Evolutionary conservation across 2,329 filamentous ascomycete genomes (phyloP), one percentile per base, ranked within the genome.

Genomic region (Furcasterigmium furcatum): DNA sequence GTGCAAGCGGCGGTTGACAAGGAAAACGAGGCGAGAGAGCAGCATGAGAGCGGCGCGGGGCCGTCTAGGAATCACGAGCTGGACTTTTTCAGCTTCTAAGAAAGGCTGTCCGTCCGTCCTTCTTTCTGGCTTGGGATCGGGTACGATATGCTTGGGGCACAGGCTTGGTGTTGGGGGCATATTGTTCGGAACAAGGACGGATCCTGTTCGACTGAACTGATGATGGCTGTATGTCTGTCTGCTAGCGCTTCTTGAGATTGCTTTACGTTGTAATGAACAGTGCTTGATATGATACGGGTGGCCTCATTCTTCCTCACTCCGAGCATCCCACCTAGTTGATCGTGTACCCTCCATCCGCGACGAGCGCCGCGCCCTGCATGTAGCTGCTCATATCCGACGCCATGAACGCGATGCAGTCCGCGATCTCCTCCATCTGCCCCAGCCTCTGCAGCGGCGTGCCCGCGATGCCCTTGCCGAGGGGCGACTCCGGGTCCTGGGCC

Each of bases 301-400:
- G 24, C 24, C 24, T 27, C 24, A n/a, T n/a, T n/a, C n/a, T n/a
- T n/a, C n/a, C n/a, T n/a, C n/a, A n/a, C n/a, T n/a, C n/a, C n/a
- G n/a, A n/a, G n/a, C n/a, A n/a, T 27, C 7, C 18, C 5, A n/a
- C 24, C 45, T 46, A 59, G 43, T 58, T 59, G 13, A 50, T 58
- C 34, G 62, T 64, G 35, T 65, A 70, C 0, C 70, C 71, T 5
- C 74, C 74, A 51, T 79, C 75, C 13, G 70, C 69, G 2, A 77
- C 59, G 40, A 79, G 50, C 5, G 62, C 63, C 14, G 68, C 62
- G 1, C 76, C 77, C 42, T 72, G 68, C 59, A 80, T 73, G 53
- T 70, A 80, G 46, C 75, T 79, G 45, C 72, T 72, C 65, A 77
- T 68, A 2, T 70, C 64, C 25, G 73, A 77, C 16, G 71, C 73